Percentiles rank a stretch among this genome's conserved stretches.
Evolutionary conservation across 306 rosid genomes (phyloP).

Genomic region (peach (Prunus persica)): Prunus_persica_NCBIv2 NC_034015.1:22174001-22174500

Average conservation of each 20-base stretch:
- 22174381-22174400: slow-evolving; percentile 65
- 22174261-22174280: slow-evolving; percentile 27
- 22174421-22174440: slow-evolving; percentile 32
- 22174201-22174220: slow-evolving; percentile 45
- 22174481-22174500: slow-evolving; percentile 29
- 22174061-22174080: slow-evolving; percentile 50
- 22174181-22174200: slow-evolving; percentile 45
- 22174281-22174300: slow-evolving; percentile 46
- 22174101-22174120: slow-evolving; percentile 40
- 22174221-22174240: slow-evolving; percentile 26
- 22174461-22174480: slow-evolving; percentile 17
- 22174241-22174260: slow-evolving; percentile 49
- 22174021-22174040: slow-evolving; percentile 25
- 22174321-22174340: slow-evolving; percentile 25
- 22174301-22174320: slow-evolving; percentile 30
- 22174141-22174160: slow-evolving; percentile 54
- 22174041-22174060: slow-evolving; percentile 20
- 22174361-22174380: slow-evolving; percentile 40
- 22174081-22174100: slow-evolving; percentile 42
- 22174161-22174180: slow-evolving; percentile 77
- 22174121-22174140: slow-evolving; percentile 46
- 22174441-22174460: slow-evolving; percentile 32
- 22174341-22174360: slow-evolving; percentile 18
- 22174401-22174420: slow-evolving; percentile 42
- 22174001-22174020: slow-evolving; percentile 1